Conservation (phyloP, 2,329 filamentous ascomycete genomes). For the Fusarium penzigii region DNA sequence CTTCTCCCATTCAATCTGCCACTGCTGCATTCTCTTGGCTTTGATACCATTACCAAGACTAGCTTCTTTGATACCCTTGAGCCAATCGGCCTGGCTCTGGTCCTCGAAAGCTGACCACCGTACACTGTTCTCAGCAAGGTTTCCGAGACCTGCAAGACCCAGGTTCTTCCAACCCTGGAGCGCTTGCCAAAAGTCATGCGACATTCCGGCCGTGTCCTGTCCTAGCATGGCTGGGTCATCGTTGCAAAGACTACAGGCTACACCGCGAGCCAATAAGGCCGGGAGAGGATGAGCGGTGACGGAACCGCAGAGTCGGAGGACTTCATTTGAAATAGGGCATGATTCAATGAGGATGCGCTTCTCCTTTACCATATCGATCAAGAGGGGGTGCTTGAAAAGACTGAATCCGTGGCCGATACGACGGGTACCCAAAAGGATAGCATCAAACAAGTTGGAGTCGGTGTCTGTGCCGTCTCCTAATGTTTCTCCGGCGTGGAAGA, state of each 20-base stretch:
- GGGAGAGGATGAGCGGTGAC: constrained; percentile 80
- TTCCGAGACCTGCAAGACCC: constrained; percentile 81
- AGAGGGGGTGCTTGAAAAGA: constrained; percentile 85
- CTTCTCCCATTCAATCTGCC: constrained; percentile 80
- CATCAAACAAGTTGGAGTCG: constrained; percentile 85
- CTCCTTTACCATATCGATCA: constrained; percentile 86
- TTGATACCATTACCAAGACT: constrained; percentile 71
- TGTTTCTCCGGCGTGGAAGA: constrained; percentile 92
- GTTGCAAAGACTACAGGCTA: constrained; percentile 82
- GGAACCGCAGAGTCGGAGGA: constrained; percentile 74
- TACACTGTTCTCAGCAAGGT: constrained; percentile 89
- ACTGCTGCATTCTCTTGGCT: constrained; percentile 72
- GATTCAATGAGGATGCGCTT: constrained; percentile 86
- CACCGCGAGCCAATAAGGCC: constrained; percentile 79
- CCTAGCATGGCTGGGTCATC: constrained; percentile 90
- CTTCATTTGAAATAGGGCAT: constrained; percentile 89
- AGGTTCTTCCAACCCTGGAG: constrained; percentile 91
- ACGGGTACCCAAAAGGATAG: constrained; percentile 80
- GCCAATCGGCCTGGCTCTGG: constrained; percentile 69
- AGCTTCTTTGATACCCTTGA: constrained; percentile 70
- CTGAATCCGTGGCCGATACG: constrained; percentile 89
- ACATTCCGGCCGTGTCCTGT: constrained; percentile 78
- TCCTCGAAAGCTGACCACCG: constrained; percentile 90
- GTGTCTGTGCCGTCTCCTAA: constrained; percentile 72
- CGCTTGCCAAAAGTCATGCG: constrained; percentile 92